Base-by-base conservation (phyloP, 2,329 filamentous ascomycete species). In the Penicillium sp. region DNA sequence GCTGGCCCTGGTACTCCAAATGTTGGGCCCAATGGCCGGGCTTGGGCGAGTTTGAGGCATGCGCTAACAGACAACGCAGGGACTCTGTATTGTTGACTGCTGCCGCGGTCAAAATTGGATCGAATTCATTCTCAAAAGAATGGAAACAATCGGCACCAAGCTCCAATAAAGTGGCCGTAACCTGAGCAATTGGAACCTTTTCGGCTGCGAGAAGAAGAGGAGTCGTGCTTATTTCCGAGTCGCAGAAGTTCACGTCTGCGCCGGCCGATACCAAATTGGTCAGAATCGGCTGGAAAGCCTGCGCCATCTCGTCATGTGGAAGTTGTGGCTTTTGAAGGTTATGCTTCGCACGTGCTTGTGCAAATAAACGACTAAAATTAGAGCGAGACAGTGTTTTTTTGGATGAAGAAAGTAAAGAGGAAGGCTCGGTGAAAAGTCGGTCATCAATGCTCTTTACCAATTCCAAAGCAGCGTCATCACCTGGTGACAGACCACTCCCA, bases 271-370 rank as follows among this genome's bases (percentile, higher is more conserved):
- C 25, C 17, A 45, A 19, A 12, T 9, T 19, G 4, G 17, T 13
- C 25, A 45, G 17, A 45, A 45, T 45, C 3, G 4, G 10, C 42
- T 19, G 25, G 42, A 9, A 45, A 27, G 25, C 42, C 25, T 45
- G 42, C 17, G 10, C 9, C n/a, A 45, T 29, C 6, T 29, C 10
- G 9, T 45, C 3, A 1, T 7, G 25, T 17, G 25, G 3, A 45
- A 45, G 25, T 0, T 4, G 1, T 13, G 0, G 17, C 2, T 1
- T 13, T 29, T 7, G 17, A 27, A 45, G 10, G 10, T 6, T 3
- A 13, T 19, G 3, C 38, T 40, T 40, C n/a, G n/a, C 38, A 8
- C 3, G 12, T 19, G 10, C 17, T 6, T 19, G 17, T 13, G 6
- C 2, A 13, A 8, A 8, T 3, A 8, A 4, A n/a, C 17, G 15